These are phyloP conservation scores for Picea glauca DNA, from an alignment of 75 land plant species.

Conservation along the genomic window DNA sequence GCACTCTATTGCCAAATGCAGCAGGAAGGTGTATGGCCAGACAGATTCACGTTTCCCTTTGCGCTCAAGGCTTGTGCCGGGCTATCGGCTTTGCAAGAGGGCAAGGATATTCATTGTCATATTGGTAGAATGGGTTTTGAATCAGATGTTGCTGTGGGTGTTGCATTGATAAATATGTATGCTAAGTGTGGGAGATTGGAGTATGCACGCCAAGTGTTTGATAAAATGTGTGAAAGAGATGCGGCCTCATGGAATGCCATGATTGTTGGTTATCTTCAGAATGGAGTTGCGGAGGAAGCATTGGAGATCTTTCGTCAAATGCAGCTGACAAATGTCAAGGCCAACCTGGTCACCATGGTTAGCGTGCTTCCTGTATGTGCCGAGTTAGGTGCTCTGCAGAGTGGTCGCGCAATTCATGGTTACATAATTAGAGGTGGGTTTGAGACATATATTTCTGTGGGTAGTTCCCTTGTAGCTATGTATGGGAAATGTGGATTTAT, in stretches of 20 bases:
- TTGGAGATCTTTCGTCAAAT: conserved; percentile 16
- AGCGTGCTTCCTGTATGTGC: conserved; percentile 30
- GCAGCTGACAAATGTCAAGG: conserved; percentile 16
- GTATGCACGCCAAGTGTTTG: conserved; percentile 30
- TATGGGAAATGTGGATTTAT: conserved; percentile 31
- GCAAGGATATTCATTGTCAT: too few relatives aligned
- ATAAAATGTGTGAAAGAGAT: conserved; percentile 23
- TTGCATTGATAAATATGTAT: conserved; percentile 31
- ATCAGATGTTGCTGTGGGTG: conserved; percentile 21
- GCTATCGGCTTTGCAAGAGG: too few relatives aligned
- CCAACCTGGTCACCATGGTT: conserved; percentile 36
- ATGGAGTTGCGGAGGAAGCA: conserved; percentile 34
- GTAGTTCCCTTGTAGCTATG: conserved; percentile 31
- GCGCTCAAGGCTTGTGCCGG: too few relatives aligned
- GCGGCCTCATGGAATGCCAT: conserved; percentile 44
- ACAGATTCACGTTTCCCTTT: too few relatives aligned
- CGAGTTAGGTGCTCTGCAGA: conserved; percentile 8
- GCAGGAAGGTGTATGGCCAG: too few relatives aligned
- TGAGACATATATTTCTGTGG: conserved; percentile 17
- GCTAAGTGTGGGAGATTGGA: conserved; percentile 21
- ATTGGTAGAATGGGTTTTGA: conserved; percentile 21
- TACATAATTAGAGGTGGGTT: conserved; percentile 23
- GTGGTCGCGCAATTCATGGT: conserved; percentile 32
- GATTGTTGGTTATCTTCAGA: conserved; percentile 30
- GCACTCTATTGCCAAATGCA: too few relatives aligned